Conservation (phyloP, 495 filamentous ascomycete species). For the Penicillium argentinense region DNA sequence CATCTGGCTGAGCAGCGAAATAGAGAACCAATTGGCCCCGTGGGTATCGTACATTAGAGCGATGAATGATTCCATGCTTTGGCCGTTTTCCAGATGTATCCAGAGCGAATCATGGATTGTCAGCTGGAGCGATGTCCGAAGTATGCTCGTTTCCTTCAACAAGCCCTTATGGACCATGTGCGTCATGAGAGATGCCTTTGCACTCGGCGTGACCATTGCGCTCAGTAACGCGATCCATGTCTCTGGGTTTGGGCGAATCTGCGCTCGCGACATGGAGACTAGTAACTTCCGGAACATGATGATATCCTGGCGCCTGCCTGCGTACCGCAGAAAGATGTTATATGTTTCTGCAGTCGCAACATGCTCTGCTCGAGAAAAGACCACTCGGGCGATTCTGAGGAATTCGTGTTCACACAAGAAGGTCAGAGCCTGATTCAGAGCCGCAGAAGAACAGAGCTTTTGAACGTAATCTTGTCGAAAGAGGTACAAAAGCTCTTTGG, state of each 20-base stretch:
- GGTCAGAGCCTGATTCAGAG: conserved; percentile 40
- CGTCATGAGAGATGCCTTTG: conserved; percentile 31
- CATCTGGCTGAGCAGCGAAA: conserved; percentile 36
- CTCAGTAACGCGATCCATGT: conserved; percentile 47
- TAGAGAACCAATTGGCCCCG: conserved; percentile 35
- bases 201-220: conserved; percentile 28
- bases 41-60: conserved; percentile 26
- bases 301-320: conserved; percentile 38
- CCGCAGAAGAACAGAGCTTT: conserved; percentile 36
- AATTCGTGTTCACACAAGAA: conserved; percentile 36
- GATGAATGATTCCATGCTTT: conserved; percentile 36
- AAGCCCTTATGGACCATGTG: conserved; percentile 37
- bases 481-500: conserved; percentile 17
- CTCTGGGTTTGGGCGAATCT: conserved; percentile 39
- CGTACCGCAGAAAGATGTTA: conserved; percentile 42
- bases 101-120: conserved; percentile 34
- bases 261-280: conserved; percentile 29
- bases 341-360: conserved; percentile 42
- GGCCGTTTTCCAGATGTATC: conserved; percentile 35
- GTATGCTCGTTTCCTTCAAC: conserved; percentile 19
- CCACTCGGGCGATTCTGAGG: conserved; percentile 22
- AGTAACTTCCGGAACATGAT: conserved; percentile 32
- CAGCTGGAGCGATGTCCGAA: conserved; percentile 27
- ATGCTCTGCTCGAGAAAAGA: conserved; percentile 34
- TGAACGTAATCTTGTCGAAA: conserved; percentile 24